Base-by-base conservation (phyloP, 176 grass and related monocot genomes). In the Oryza longistaminata region DNA sequence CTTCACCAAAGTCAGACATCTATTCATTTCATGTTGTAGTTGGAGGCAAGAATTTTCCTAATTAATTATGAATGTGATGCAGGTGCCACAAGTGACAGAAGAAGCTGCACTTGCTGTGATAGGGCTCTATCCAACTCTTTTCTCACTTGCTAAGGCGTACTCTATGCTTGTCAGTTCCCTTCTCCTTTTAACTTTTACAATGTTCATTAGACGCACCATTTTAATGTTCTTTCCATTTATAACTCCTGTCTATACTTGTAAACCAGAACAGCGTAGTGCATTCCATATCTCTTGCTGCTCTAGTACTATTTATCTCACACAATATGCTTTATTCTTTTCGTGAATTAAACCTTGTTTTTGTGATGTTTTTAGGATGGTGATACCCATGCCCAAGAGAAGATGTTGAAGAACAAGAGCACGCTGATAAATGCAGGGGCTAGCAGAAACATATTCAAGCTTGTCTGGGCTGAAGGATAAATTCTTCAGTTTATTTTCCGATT, bases 81-180 rank as follows among this genome's bases (percentile, higher is more conserved):
- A 98, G 96, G 93, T 94, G 73, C 91, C 96, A 42, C 91, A 95
- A 84, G 86, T 95, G 80, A 94, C 91, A 16, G 89, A 98, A 90
- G 96, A 95, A 79, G 53, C 64, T 64, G 91, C 87, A 25, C 77
- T 90, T 72, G 93, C 91, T 79, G 89, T 98, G 50, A 61, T 81
- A 74, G 76, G 86, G 11, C 74, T 89, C 25, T 93, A 90, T 78
- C 93, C 89, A 45, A 95, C 96, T 67, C 46, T 85, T 26, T 16
- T 92, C 17, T 90, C 78, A 9, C 91, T 98, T 71, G 91, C 83
- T 65, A 53, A 62, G 87, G 91, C 91, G 22, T 98, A 98, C 42
- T 85, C 71, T 22, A 29, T 71, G 64, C 83, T 92, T 84, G 96
- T 98, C 39, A 73, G 85, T 85, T 67, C 16, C 74, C 61, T 80